Percentiles rank a stretch among this genome's conserved stretches.
Conservation (phyloP, 1,139 yeast genomes). For the Saccharomycopsis hybrid region DNA sequence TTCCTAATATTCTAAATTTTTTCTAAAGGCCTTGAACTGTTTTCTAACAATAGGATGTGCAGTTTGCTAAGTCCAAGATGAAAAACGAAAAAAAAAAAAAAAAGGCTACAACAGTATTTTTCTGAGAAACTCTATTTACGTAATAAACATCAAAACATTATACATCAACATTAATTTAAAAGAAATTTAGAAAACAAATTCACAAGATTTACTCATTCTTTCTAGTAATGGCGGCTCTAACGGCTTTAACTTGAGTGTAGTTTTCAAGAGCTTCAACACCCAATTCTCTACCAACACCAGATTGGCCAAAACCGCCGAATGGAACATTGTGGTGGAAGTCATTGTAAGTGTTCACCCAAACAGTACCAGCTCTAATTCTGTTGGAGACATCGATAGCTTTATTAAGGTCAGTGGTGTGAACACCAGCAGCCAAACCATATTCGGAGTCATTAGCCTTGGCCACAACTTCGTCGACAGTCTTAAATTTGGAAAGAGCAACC, state of each 20-base stretch:
- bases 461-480: slow-evolving; percentile 64
- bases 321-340: slow-evolving; percentile 75
- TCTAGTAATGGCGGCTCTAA: slow-evolving; percentile 37
- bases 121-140: too few relatives aligned
- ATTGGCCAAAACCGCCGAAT: slow-evolving; percentile 79
- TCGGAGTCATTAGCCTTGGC: slow-evolving; percentile 64
- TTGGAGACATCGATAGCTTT: slow-evolving; percentile 59
- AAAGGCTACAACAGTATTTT: too few relatives aligned
- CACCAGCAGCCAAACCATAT: slow-evolving; percentile 83
- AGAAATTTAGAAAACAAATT: too few relatives aligned
- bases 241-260: slow-evolving; percentile 80
- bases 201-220: neutral
- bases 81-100: too few relatives aligned
- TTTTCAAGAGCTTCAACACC: slow-evolving; percentile 79
- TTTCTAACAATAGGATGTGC: too few relatives aligned
- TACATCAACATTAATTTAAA: too few relatives aligned
- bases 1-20: too few relatives aligned
- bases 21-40: too few relatives aligned
- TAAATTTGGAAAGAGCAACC: slow-evolving; percentile 67
- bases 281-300: slow-evolving; percentile 92
- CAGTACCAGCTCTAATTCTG: slow-evolving; percentile 71
- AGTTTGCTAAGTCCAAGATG: too few relatives aligned
- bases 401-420: slow-evolving; percentile 60
- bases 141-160: too few relatives aligned
- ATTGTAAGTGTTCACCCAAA: slow-evolving; percentile 80